Evolutionary conservation across 768 basidiomycete genomes (phyloP).

Genomic region (Scleroderma citrinum): DNA sequence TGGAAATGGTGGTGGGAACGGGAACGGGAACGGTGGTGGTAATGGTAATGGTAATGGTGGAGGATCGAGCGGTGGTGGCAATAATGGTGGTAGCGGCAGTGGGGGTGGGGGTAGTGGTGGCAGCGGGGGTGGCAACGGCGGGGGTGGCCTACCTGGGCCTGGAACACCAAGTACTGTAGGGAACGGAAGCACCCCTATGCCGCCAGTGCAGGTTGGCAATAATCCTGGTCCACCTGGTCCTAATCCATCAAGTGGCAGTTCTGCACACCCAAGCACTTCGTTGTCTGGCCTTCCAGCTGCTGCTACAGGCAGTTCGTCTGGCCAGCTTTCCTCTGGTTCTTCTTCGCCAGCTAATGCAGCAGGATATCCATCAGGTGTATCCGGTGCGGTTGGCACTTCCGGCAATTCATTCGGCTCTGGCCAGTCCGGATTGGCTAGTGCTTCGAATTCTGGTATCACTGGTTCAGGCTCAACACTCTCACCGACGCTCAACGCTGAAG

Average conservation of each 20-base stretch:
- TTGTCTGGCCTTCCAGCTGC: not conserved
- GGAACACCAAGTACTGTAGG: not conserved
- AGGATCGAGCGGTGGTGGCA: not conserved
- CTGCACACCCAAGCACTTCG: not conserved
- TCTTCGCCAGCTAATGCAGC: not conserved
- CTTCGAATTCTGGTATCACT: slow-evolving; percentile 8
- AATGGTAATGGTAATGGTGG: not conserved
- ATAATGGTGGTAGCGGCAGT: not conserved
- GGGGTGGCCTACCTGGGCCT: not conserved
- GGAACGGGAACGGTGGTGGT: not conserved
- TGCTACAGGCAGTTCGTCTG: not conserved
- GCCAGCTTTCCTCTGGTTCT: not conserved
- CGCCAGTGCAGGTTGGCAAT: not conserved
- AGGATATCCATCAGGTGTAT: not conserved
- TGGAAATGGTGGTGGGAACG: not conserved
- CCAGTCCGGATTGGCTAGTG: slow-evolving; percentile 8
- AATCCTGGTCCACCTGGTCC: not conserved
- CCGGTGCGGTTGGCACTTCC: not conserved
- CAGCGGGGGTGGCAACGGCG: not conserved
- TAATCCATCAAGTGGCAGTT: not conserved
- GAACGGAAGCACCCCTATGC: not conserved
- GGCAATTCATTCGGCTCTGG: not conserved
- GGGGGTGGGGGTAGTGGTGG: slow-evolving; percentile 2
- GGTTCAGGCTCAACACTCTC: slow-evolving; percentile 11
- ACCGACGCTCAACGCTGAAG: slow-evolving; percentile 6